phyloP scores from a whole-genome alignment of 306 rosid species.

The Lathyrus sativus region DNA sequence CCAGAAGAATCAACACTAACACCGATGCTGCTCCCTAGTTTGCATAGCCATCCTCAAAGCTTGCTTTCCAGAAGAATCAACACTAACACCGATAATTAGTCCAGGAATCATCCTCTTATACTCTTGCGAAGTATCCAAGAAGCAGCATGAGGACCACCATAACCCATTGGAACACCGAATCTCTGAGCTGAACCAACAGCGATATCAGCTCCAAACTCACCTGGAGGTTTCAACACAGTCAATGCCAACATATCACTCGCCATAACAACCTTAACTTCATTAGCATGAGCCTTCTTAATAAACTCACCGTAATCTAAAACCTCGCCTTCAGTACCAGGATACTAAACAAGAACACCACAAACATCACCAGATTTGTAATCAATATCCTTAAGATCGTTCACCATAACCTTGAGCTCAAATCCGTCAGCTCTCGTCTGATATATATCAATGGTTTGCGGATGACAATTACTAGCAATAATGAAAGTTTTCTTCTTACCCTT shows the following conservation, averaged over 20 bases:
- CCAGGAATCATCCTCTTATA: conserved; percentile 99
- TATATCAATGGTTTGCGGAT: no score
- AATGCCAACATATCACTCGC: conserved; percentile 84
- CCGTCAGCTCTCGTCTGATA: no score
- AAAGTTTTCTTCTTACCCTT: no score
- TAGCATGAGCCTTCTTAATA: conserved; percentile 85
- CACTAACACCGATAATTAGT: no score
- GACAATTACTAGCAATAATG: conserved; percentile 69
- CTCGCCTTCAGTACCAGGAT: conserved; percentile 99
- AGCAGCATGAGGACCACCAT: conserved; percentile 99
- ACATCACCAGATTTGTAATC: conserved; percentile 89
- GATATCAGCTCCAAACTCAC: conserved; percentile 92
- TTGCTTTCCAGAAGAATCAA: no score
- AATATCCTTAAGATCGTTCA: no score
- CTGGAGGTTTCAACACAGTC: conserved; percentile 92
- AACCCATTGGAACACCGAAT: conserved; percentile 99
- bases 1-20: conserved; percentile 93
- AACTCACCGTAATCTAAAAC: conserved; percentile 92
- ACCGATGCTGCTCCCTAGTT: no score
- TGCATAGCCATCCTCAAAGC: no score
- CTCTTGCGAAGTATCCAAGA: conserved; percentile 93
- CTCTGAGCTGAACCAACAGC: conserved; percentile 98
- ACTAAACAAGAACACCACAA: conserved; percentile 96
- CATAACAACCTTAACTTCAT: no score
- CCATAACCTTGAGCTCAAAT: no score